These are phyloP conservation scores for Penicillium capsulatum DNA, from an alignment of 2,329 filamentous ascomycete species.

Conservation along the genomic window DNA sequence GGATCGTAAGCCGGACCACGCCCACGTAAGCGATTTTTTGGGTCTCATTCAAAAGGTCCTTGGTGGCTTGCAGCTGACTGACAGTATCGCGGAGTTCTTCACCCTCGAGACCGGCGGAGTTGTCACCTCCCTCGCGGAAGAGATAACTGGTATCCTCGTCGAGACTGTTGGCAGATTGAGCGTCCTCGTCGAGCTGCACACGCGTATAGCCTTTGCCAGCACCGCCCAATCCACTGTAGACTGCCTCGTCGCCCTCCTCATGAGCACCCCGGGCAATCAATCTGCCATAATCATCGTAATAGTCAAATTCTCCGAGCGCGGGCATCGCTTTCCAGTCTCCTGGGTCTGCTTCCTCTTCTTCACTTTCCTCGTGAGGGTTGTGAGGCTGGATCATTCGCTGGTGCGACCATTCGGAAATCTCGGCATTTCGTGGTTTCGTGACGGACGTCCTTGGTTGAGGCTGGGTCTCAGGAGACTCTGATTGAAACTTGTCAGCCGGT, in stretches of 20 bases:
- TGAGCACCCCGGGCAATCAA: conserved; percentile 76
- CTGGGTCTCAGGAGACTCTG: conserved; percentile 1
- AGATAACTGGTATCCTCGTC: conserved; percentile 96
- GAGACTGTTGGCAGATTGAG: conserved; percentile 87
- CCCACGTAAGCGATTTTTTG: conserved; percentile 96
- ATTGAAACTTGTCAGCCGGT: conserved; percentile 8
- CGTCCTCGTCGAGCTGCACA: conserved; percentile 93
- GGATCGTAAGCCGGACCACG: conserved; percentile 74
- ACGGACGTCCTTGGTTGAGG: conserved; percentile 15
- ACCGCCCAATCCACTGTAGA: conserved; percentile 74
- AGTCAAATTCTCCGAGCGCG: conserved; percentile 83
- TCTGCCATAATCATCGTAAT: conserved; percentile 90
- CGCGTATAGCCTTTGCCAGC: conserved; percentile 93
- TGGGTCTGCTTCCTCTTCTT: conserved; percentile 53
- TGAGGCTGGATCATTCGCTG: conserved; percentile 63
- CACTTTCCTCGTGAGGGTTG: conserved; percentile 35
- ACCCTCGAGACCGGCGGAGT: conserved; percentile 61
- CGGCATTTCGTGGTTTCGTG: conserved; percentile 25
- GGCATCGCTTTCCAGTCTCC: conserved; percentile 95
- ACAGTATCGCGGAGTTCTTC: conserved; percentile 82
- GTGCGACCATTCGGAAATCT: conserved; percentile 83
- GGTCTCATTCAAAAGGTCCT: conserved; percentile 88
- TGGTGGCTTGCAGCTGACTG: conserved; percentile 90
- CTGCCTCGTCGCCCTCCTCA: conserved; percentile 65
- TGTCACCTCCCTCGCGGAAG: conserved; percentile 69